A percentile compares a stretch with the other conserved stretches of the same genome.
Conservation (phyloP, 805 yeast genomes). For the Nakazawaea ernobii region DNA sequence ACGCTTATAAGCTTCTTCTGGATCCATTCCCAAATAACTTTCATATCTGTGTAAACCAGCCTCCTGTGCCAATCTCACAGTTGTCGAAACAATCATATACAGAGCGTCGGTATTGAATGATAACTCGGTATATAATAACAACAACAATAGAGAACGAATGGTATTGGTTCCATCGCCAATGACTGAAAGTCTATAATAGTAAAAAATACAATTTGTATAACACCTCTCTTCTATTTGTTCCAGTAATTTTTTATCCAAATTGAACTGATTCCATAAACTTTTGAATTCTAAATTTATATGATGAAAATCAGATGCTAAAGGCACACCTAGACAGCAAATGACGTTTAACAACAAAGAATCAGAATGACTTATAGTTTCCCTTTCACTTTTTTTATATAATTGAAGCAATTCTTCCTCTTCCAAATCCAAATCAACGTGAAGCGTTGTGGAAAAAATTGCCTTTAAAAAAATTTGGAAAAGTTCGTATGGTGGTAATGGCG, state of each 20-base stretch:
- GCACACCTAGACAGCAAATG: slow-evolving; percentile 13
- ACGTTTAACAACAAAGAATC: slow-evolving; percentile 28
- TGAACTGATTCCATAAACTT: slow-evolving; percentile 11
- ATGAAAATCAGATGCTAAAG: background rate
- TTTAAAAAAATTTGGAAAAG: slow-evolving; percentile 15
- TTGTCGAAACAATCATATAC: slow-evolving; percentile 35
- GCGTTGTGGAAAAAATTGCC: slow-evolving; percentile 11
- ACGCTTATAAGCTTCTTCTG: slow-evolving; percentile 31
- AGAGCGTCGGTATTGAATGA: slow-evolving; percentile 35
- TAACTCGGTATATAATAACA: slow-evolving; percentile 34
- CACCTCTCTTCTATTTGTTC: slow-evolving; percentile 20
- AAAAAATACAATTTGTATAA: slow-evolving; percentile 38
- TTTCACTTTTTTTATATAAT: slow-evolving; percentile 12
- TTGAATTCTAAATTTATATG: background rate
- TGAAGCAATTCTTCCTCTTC: slow-evolving; percentile 13
- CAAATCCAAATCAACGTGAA: slow-evolving; percentile 11
- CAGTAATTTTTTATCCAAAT: background rate
- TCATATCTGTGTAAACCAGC: slow-evolving; percentile 53
- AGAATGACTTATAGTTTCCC: slow-evolving; percentile 19
- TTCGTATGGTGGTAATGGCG: slow-evolving; percentile 26
- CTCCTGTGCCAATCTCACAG: slow-evolving; percentile 49
- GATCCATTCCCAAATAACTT: slow-evolving; percentile 28
- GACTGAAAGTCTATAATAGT: slow-evolving; percentile 44
- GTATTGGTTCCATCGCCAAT: slow-evolving; percentile 46
- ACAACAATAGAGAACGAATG: slow-evolving; percentile 45